phyloP scores from a whole-genome alignment of 83 land plant genomes.

The Isoetes engelmannii region DNA sequence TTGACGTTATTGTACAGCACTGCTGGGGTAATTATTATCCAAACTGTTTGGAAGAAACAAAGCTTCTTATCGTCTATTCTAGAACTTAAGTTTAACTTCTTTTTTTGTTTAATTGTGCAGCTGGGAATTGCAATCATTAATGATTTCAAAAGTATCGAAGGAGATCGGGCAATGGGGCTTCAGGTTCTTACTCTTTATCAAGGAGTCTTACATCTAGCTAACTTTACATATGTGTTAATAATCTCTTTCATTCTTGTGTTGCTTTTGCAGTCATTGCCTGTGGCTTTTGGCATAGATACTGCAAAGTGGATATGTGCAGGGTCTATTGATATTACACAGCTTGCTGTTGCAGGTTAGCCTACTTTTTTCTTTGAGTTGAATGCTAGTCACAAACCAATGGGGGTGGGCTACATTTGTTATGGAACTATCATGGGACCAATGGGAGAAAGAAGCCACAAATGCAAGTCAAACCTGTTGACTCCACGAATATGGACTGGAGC shows the following conservation, averaged over 20 bases:
- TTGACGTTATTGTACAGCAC: conserved; percentile 90
- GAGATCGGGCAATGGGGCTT: conserved; percentile 87
- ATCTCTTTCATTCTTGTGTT: conserved; percentile 3
- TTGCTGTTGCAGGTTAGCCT: conserved; percentile 70
- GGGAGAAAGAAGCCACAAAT: no score
- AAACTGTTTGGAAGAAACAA: neutral
- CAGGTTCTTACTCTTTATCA: conserved; percentile 46
- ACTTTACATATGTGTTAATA: neutral
- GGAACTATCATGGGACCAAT: no score
- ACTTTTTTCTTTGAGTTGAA: no score
- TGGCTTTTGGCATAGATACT: conserved; percentile 87
- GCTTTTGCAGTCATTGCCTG: conserved; percentile 74
- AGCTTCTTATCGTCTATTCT: neutral
- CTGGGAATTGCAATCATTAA: conserved; percentile 92
- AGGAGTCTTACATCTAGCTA: neutral
- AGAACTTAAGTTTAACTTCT: neutral
- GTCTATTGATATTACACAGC: conserved; percentile 85
- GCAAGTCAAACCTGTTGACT: no score
- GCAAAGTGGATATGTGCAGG: conserved; percentile 99
- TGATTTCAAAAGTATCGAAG: conserved; percentile 97
- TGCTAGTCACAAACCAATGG: no score
- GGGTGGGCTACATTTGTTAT: no score
- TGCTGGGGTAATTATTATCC: conserved; percentile 59
- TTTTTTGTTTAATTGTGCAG: conserved; percentile 32
- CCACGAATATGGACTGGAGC: no score